Evolutionary conservation across 352 stramenopile species (phyloP), one percentile per base, ranked within the genome.

Genomic region (Phytopythium mirpurense): DNA sequence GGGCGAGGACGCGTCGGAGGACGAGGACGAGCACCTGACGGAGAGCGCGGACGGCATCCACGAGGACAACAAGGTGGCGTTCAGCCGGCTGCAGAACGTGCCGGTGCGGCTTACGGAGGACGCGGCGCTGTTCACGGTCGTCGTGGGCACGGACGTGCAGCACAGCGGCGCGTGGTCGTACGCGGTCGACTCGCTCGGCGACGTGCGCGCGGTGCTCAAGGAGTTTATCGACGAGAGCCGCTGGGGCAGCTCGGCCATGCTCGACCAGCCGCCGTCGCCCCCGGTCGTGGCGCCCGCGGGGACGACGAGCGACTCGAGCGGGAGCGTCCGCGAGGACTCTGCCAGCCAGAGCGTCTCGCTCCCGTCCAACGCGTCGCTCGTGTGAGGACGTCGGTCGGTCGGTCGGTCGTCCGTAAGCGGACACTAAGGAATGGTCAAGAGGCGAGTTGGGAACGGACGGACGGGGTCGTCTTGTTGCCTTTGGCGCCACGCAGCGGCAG

Each of bases 31-130:
- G 37, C 69, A 88, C 5, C 40, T 75, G n/a, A 64, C 80, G 19
- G 56, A 59, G 5, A 56, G 42, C 1, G 56, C 65, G 15, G 56
- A 69, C 26, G 56, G 32, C 12, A 53, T 87, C n/a, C 74, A 90
- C 29, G 77, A 85, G 48, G 79, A 90, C 56, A 88, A 90, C 59
- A 88, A 88, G 50, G 79, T 90, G 19, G 68, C 73, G 6, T 90
- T 90, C 42, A 90, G 74, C 44, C 79, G 73, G 2, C 67, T 90
- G 44, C 79, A 90, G 36, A 88, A 88, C 35, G 75, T 90, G 29
- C 79, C 79, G 5, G 71, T 90, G 32, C 73, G 72, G 29, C 64
- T 90, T 44, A 73, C 79, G 5, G 74, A 86, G 37, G 60, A 83
- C 37, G 79, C 83, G n/a, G 62, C 73, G 23, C 82, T 88, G 19